phyloP scores from a whole-genome alignment of 345 rosid genomes.

The Citrus sp. region DNA sequence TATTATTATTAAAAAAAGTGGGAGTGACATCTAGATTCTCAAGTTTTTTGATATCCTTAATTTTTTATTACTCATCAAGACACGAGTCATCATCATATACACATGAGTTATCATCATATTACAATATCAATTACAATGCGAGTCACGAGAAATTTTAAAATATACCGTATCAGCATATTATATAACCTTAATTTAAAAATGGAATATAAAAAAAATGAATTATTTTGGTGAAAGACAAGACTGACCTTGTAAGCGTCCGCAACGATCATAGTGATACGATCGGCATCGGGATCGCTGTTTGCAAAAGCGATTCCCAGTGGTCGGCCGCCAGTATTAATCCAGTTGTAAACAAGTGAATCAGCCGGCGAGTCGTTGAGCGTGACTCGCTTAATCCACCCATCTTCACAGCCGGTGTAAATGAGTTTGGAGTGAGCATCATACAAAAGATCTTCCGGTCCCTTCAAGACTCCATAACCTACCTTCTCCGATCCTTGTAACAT shows the following conservation, averaged over 20 bases:
- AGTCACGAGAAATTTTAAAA: no score
- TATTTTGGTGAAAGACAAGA: no score
- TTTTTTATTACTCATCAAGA: no score
- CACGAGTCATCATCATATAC: no score
- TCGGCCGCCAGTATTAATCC: slow-evolving; percentile 76
- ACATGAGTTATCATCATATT: no score
- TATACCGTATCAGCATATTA: no score
- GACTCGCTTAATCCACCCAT: slow-evolving; percentile 89
- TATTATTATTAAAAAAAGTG: no score
- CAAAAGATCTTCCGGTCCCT: slow-evolving; percentile 60
- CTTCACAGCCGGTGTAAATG: slow-evolving; percentile 55
- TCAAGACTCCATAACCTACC: slow-evolving; percentile 41
- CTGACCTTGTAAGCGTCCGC: slow-evolving; percentile 74
- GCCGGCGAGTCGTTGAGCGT: slow-evolving; percentile 39
- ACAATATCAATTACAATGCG: no score
- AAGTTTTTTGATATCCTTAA: no score
- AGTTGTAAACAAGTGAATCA: slow-evolving; percentile 41
- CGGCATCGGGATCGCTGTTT: slow-evolving; percentile 5
- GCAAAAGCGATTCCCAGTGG: slow-evolving; percentile 78
- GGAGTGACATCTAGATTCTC: no score
- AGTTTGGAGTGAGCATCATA: slow-evolving; percentile 35
- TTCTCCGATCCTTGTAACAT: slow-evolving; percentile 44
- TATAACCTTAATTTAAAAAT: no score
- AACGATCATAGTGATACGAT: slow-evolving; percentile 35
- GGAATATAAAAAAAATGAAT: neutral